Evolutionary conservation across 2,329 filamentous ascomycete genomes (phyloP), one percentile per base, ranked within the genome.

Genomic region (Tolypocladium guangdongense): DNA sequence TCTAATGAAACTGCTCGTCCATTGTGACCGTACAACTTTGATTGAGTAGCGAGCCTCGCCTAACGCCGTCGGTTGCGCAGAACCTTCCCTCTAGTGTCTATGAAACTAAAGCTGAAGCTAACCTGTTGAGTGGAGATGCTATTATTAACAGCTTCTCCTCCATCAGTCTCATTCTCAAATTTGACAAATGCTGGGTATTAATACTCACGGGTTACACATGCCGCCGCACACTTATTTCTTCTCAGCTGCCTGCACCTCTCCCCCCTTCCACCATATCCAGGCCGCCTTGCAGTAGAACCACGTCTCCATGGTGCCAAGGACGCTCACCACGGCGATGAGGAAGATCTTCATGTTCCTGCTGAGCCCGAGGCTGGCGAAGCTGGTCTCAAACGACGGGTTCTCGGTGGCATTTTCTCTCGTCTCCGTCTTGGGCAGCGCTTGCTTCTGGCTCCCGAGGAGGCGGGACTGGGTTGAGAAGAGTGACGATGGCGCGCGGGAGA

Each of bases 221-320:
- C 16, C 7, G 18, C 27, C 3, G 8, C 16, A 11, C 14, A 12
- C 8, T 32, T 18, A 46, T 11, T 32, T n/a, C 43, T 46, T 30
- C 18, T 46, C 43, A 12, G 43, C 43, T 6, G n/a, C 41, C 35
- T 50, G 10, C n/a, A n/a, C 22, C 30, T 20, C 43, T n/a, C 45
- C 41, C 1, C 58, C 54, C 30, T 62, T 60, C 59, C 60, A 60
- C 65, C 64, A 67, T 5, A 55, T 53, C 62, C 61, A 63, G 1
- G 65, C 59, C 2, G 63, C 58, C 51, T 67, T 61, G 41, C 62
- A 63, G 54, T 61, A 69, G 32, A 67, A 57, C 62, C 64, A 68
- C 0, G 65, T 64, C 52, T 69, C 66, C 7, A 67, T 62, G 1
- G 63, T 68, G 24, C 64, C 66, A 27, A 67, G 62, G 14, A 68